Evolutionary conservation across 345 rosid genomes (phyloP).

Genomic region (Geranium rotundifolium): DNA sequence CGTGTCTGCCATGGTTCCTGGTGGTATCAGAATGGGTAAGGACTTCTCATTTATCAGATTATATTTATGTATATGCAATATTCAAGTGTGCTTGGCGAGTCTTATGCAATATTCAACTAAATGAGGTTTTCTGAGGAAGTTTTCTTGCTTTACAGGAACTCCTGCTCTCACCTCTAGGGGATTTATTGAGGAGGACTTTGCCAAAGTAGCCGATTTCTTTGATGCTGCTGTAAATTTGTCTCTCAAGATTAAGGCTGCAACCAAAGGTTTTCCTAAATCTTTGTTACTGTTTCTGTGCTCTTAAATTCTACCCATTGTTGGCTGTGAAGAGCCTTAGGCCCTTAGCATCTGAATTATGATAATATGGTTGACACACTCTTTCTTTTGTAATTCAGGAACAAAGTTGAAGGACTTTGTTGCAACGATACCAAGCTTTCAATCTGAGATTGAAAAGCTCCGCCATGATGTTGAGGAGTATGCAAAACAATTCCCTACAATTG

Average conservation of each 20-base stretch:
- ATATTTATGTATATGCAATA: too few relatives aligned
- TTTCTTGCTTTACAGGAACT: conserved; percentile 44
- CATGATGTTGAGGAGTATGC: conserved; percentile 73
- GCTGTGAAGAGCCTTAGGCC: too few relatives aligned
- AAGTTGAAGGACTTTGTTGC: conserved; percentile 81
- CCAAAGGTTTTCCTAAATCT: conserved; percentile 49
- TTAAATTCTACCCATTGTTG: too few relatives aligned
- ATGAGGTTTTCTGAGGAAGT: too few relatives aligned
- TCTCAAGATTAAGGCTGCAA: conserved; percentile 64
- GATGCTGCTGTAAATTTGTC: conserved; percentile 63
- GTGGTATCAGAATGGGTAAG: conserved; percentile 99
- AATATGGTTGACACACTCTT: conserved; percentile 6
- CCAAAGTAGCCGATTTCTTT: conserved; percentile 70
- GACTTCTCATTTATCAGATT: conserved; percentile 4
- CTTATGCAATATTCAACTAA: not conserved
- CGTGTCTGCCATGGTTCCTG: conserved; percentile 99
- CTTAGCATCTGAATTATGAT: too few relatives aligned
- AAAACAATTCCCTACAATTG: conserved; percentile 92
- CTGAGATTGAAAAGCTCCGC: conserved; percentile 63
- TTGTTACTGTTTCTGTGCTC: not conserved
- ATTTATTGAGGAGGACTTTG: conserved; percentile 81
- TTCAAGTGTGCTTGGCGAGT: too few relatives aligned
- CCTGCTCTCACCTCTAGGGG: conserved; percentile 92
- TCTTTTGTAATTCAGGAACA: conserved; percentile 45
- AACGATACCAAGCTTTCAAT: conserved; percentile 47